Evolutionary conservation across 192 early-diverging fungal species (phyloP), one percentile per base, ranked within the genome.

Genomic region (Coemansia sp.): DNA sequence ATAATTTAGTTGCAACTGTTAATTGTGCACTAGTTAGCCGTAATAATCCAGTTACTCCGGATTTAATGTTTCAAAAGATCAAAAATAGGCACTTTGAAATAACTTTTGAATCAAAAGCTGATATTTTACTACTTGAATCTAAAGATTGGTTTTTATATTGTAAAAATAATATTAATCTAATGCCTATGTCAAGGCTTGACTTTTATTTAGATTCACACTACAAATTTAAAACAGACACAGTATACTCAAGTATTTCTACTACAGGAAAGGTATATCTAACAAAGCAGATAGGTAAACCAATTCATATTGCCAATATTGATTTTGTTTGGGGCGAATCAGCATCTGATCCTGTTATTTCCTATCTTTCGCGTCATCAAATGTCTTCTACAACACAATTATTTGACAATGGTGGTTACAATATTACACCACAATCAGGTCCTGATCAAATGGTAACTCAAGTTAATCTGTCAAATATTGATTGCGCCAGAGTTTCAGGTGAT

Each of bases 301-400:
- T 87, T 17, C 81, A 91, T 53, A 83, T 98, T 66, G 95, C 86
- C 25, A 75, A 79, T 17, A 88, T 98, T 22, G 71, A 87, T 22
- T 90, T 88, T 62, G 78, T 82, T 46, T 82, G 85, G 46, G 73
- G 80, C 21, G 79, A 83, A 9, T 69, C 80, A 19, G 80, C 82
- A 14, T 88, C 87, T 39, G 93, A 95, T 65, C 84, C 89, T 2
- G 91, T 93, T 5, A 53, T 92, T 30, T 89, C 86, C 23, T 93
- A 93, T 68, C 66, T 97, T 52, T 81, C 83, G 62, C 85, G 91
- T 38, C 66, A 86, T 59, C 88, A 85, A 23, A 53, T 77, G n/a
- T 82, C 77, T 21, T 84, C 89, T 39, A 89, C 89, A 57, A 84
- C 87, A n/a, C 54, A 81, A 46, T 82, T 85, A 76, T 94, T 94